These are phyloP conservation scores for Tieghemostelium lacteum DNA, from an alignment of 78 protist genomes.

Conservation along the genomic window DNA sequence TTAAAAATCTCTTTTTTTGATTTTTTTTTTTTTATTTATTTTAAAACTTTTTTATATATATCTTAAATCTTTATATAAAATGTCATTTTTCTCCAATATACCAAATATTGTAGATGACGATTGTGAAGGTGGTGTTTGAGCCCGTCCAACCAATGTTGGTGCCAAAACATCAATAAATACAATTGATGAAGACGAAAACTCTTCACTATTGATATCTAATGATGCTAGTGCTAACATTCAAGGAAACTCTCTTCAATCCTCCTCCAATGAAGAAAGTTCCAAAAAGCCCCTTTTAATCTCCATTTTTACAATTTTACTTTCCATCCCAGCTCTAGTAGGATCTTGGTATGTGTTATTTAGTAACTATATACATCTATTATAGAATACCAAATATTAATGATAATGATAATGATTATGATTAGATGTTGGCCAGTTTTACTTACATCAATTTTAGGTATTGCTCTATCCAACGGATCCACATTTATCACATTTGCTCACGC, in stretches of 20 bases:
- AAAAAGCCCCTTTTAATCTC: slow-evolving; percentile 61
- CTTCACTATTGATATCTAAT: slow-evolving; percentile 8
- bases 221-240: background rate
- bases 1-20: slow-evolving; percentile 6
- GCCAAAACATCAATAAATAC: background rate
- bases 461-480: slow-evolving; percentile 29
- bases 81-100: slow-evolving; percentile 45
- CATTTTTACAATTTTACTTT: slow-evolving; percentile 33
- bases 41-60: background rate
- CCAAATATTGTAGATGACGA: slow-evolving; percentile 9
- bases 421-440: slow-evolving; percentile 57
- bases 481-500: slow-evolving; percentile 58
- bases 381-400: no score
- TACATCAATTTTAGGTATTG: slow-evolving; percentile 25
- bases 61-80: background rate
- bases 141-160: slow-evolving; percentile 4
- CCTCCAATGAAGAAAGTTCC: slow-evolving; percentile 8
- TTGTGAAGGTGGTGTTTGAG: slow-evolving; percentile 74
- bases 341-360: background rate
- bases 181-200: slow-evolving; percentile 1
- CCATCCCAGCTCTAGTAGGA: slow-evolving; percentile 71
- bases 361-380: background rate
- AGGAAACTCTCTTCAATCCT: background rate
- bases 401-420: background rate
- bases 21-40: background rate